phyloP scores from a whole-genome alignment of 306 rosid species.

The Coriaria nepalensis region DNA sequence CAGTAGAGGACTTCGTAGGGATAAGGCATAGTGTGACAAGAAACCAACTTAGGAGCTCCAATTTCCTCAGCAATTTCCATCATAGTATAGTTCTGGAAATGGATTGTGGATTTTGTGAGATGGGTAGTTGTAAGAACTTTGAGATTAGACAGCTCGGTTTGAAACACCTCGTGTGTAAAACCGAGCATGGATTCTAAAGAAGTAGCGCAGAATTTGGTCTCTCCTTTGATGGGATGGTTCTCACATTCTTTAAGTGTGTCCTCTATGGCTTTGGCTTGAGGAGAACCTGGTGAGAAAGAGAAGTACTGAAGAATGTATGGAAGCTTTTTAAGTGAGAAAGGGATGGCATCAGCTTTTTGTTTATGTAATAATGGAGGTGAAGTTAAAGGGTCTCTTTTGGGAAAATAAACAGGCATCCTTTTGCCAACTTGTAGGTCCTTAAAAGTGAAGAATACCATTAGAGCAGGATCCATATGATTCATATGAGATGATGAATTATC shows the following conservation, averaged over 20 bases:
- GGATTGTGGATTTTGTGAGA: constrained; percentile 31
- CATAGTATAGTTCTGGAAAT: constrained; percentile 55
- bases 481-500: too few relatives aligned
- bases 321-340: constrained; percentile 44
- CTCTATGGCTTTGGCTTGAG: constrained; percentile 61
- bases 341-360: constrained; percentile 36
- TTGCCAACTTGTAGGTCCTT: constrained; percentile 39
- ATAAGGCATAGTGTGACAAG: constrained; percentile 77
- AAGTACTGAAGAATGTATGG: constrained; percentile 34
- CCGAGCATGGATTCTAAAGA: constrained; percentile 65
- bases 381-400: constrained; percentile 45
- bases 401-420: constrained; percentile 48
- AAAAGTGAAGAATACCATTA: constrained; percentile 54
- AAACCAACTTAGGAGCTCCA: constrained; percentile 49
- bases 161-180: constrained; percentile 30
- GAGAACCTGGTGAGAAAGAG: constrained; percentile 36
- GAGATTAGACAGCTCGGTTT: constrained; percentile 8
- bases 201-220: constrained; percentile 57
- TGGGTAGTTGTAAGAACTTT: constrained; percentile 32
- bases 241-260: constrained; percentile 51
- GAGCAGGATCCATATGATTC: constrained; percentile 27
- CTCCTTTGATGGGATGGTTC: constrained; percentile 44
- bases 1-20: constrained; percentile 60
- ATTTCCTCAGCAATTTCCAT: constrained; percentile 26
- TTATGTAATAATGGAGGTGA: constrained; percentile 40